A percentile compares a stretch with the other conserved stretches of the same genome.
phyloP scores from a whole-genome alignment of 495 filamentous ascomycete species.

The Penicillium odoratum region DNA sequence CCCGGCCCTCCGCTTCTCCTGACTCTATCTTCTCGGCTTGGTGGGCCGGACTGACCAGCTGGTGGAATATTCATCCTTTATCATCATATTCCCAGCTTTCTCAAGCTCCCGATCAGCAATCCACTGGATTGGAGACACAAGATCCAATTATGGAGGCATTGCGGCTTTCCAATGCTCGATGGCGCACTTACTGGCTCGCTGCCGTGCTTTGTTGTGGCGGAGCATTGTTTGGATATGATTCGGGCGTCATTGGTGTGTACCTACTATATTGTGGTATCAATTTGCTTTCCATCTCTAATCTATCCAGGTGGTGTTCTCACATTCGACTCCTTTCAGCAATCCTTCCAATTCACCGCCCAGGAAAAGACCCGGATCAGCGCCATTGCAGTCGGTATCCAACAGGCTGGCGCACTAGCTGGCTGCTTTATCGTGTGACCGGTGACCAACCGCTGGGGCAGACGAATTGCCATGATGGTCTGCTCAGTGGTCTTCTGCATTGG shows the following conservation, averaged over 20 bases:
- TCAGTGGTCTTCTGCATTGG: slow-evolving; percentile 49
- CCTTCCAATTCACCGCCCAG: slow-evolving; percentile 38
- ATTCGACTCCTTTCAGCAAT: slow-evolving; percentile 45
- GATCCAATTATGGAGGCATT: slow-evolving; percentile 21
- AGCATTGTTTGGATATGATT: slow-evolving; percentile 46
- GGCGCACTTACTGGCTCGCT: slow-evolving; percentile 56
- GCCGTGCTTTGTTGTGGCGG: slow-evolving; percentile 48
- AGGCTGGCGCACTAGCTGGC: slow-evolving; percentile 47
- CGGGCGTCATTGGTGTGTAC: slow-evolving; percentile 43
- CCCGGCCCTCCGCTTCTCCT: slow-evolving; percentile 14
- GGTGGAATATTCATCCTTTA: slow-evolving; percentile 8
- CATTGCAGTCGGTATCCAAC: slow-evolving; percentile 48
- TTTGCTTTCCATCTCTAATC: not conserved
- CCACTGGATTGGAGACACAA: slow-evolving; percentile 3
- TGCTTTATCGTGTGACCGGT: slow-evolving; percentile 54
- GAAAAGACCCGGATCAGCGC: slow-evolving; percentile 42
- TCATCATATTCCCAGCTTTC: slow-evolving; percentile 18
- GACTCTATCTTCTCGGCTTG: slow-evolving; percentile 14
- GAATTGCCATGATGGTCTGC: slow-evolving; percentile 43
- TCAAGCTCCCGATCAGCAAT: slow-evolving; percentile 12
- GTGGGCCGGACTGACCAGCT: slow-evolving; percentile 10
- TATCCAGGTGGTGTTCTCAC: slow-evolving; percentile 46
- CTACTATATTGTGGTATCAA: not conserved
- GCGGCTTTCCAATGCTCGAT: slow-evolving; percentile 30
- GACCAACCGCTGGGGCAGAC: slow-evolving; percentile 45